Conservation (phyloP, 768 basidiomycete genomes). For the Strobilomyces dryophilus region DNA sequence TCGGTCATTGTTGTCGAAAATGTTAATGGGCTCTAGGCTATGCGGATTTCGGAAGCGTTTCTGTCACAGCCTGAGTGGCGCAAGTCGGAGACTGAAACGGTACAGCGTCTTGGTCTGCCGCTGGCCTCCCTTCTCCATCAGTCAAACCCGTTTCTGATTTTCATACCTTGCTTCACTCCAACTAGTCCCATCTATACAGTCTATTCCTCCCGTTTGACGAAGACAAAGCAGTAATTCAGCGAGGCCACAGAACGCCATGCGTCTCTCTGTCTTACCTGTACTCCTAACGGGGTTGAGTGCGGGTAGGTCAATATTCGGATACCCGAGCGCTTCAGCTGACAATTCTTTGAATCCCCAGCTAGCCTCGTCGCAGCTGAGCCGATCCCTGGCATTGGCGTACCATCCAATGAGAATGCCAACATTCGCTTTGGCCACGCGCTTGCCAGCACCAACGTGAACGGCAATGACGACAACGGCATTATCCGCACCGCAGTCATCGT, state of each 20-base stretch:
- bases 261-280: conserved; percentile 33
- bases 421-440: conserved; percentile 38
- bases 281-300: conserved; percentile 35
- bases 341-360: conserved; percentile 12
- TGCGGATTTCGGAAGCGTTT: too few species aligned
- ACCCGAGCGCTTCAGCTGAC: neutral
- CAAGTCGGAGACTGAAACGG: conserved; percentile 23
- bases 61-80: neutral
- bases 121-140: neutral
- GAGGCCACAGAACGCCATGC: conserved; percentile 28
- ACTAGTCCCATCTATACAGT: neutral
- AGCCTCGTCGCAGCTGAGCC: conserved; percentile 46
- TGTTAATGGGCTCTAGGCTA: too few species aligned
- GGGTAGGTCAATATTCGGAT: conserved; percentile 20
- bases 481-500: conserved; percentile 12
- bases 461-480: conserved; percentile 23
- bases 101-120: conserved; percentile 2
- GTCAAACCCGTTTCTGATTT: neutral
- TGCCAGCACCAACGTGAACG: conserved; percentile 30
- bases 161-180: neutral
- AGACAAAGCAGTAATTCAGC: neutral
- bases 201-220: neutral
- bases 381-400: conserved; percentile 41
- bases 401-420: conserved; percentile 29
- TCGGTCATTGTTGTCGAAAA: too few species aligned